Conservation (phyloP, 2,329 filamentous ascomycete genomes). For the Xylariaceae sp. region DNA sequence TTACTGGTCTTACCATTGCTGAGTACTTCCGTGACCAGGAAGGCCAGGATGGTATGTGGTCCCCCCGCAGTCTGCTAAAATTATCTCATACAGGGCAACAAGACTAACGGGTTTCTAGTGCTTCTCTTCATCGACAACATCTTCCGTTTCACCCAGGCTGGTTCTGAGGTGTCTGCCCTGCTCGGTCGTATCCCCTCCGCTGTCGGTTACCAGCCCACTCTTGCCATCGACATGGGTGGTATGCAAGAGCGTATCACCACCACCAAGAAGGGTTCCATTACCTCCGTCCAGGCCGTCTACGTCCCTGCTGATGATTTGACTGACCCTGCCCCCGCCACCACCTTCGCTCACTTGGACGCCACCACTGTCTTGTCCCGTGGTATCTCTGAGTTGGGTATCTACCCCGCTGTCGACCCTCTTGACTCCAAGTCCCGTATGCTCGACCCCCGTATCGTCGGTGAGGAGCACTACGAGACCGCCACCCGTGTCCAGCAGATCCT, state of each 20-base stretch:
- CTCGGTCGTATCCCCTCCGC: constrained; percentile 99
- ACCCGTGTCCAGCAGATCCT: constrained; percentile 97
- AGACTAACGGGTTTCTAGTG: constrained; percentile 46
- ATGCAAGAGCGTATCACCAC: constrained; percentile 99
- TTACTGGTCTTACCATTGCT: constrained; percentile 72
- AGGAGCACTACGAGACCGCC: constrained; percentile 96
- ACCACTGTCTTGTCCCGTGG: constrained; percentile 99
- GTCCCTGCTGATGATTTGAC: constrained; percentile 99
- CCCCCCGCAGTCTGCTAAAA: neutral
- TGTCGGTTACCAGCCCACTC: constrained; percentile 99
- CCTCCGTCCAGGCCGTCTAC: constrained; percentile 99
- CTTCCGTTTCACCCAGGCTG: constrained; percentile 99
- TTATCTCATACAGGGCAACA: neutral
- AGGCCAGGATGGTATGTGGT: constrained; percentile 74
- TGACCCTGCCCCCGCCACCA: constrained; percentile 98
- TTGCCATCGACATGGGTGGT: constrained; percentile 96
- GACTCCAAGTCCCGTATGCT: constrained; percentile 99
- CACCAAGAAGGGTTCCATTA: constrained; percentile 99
- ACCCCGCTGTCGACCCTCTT: constrained; percentile 98
- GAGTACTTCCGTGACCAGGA: constrained; percentile 75
- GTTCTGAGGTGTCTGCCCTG: constrained; percentile 99
- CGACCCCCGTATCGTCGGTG: constrained; percentile 95
- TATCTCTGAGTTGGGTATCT: constrained; percentile 99
- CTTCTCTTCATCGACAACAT: constrained; percentile 99
- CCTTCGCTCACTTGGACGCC: constrained; percentile 99